Evolutionary conservation across 176 grass and related monocot genomes (phyloP).

Genomic region (Rhynchospora tenuis): DNA sequence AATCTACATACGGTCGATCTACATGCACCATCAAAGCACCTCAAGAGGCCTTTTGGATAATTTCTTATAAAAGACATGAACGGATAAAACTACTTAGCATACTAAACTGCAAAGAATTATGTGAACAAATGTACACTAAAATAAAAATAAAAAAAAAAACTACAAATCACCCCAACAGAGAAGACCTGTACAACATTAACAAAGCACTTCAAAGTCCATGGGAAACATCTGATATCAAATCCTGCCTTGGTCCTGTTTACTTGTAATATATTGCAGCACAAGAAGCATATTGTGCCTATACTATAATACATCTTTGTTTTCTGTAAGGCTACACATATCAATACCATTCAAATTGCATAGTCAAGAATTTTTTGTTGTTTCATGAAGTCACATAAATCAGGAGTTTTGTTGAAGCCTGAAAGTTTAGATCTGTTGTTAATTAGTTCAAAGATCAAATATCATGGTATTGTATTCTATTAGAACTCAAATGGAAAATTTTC

Average conservation of each 20-base stretch:
- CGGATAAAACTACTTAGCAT: no score
- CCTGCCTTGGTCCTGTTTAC: background rate
- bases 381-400: background rate
- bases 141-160: background rate
- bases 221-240: background rate
- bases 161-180: background rate
- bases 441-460: background rate
- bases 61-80: no score
- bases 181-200: background rate
- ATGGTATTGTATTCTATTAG: background rate
- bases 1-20: no score
- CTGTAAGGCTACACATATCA: background rate
- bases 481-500: background rate
- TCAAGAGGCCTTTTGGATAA: no score
- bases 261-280: constrained; percentile 1
- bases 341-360: background rate
- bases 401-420: background rate
- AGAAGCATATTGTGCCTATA: background rate
- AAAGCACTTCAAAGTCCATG: background rate
- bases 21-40: no score
- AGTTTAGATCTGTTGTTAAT: background rate
- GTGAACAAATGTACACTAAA: background rate
- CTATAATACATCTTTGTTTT: background rate
- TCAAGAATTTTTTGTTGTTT: background rate
- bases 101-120: background rate